Conservation (phyloP, 2,329 filamentous ascomycete genomes). For the Clonostachys sp. region DNA sequence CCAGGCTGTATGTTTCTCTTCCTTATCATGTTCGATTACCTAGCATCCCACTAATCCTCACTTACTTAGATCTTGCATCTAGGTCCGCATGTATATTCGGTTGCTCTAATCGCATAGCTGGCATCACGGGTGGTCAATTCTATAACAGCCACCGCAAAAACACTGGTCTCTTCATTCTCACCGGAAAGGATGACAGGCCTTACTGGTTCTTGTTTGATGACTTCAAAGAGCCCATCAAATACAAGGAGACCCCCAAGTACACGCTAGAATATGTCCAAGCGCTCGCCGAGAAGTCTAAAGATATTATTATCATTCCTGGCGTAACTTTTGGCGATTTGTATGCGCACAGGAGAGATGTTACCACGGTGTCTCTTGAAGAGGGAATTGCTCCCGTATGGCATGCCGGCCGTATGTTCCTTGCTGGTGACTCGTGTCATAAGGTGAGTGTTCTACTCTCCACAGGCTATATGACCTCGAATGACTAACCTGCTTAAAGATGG, state of each 20-base stretch:
- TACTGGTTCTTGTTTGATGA: constrained; percentile 30
- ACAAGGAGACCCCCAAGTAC: constrained; percentile 22
- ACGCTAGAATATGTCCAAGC: constrained; percentile 19
- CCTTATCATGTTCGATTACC: no score
- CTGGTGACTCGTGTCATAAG: constrained; percentile 27
- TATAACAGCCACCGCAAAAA: constrained; percentile 12
- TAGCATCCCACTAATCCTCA: constrained; percentile 1
- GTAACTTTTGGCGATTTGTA: constrained; percentile 20
- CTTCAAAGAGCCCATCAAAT: constrained; percentile 16
- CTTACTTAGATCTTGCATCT: constrained; percentile 9
- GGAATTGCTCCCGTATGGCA: constrained; percentile 23
- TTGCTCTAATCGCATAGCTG: constrained; percentile 20
- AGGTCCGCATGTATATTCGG: constrained; percentile 28
- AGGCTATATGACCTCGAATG: no score
- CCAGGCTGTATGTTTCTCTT: constrained; percentile 7
- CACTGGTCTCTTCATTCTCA: constrained; percentile 16
- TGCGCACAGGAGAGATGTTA: constrained; percentile 13
- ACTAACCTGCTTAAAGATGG: no score
- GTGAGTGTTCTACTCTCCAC: constrained; percentile 3
- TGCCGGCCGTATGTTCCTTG: constrained; percentile 17
- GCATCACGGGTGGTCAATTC: constrained; percentile 9
- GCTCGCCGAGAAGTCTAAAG: constrained; percentile 14
- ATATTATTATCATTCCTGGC: constrained; percentile 11
- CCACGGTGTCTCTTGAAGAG: constrained; percentile 23
- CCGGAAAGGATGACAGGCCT: constrained; percentile 16